These are phyloP conservation scores for Acer negundo DNA, from an alignment of 345 rosid species.

Conservation along the genomic window DNA sequence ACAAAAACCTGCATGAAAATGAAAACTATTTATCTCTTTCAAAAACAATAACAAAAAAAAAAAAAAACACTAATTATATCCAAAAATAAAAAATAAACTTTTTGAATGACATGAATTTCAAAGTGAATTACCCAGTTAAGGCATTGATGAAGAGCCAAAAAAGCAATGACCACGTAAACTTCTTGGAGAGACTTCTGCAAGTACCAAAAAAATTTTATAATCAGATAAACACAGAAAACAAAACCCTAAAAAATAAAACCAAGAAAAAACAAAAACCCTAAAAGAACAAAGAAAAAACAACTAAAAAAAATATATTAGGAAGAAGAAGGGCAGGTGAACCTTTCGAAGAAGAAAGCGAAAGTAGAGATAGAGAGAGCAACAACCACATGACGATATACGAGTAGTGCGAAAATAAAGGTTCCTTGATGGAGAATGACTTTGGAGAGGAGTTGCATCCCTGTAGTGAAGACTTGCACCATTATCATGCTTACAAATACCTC, in stretches of 20 bases:
- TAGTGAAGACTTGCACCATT: constrained; percentile 43
- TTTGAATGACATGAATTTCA: not conserved
- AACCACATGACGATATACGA: constrained; percentile 51
- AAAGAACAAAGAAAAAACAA: no score
- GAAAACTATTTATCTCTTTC: no score
- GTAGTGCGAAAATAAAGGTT: constrained; percentile 43
- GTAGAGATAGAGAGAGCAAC: constrained; percentile 51
- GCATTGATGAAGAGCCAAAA: constrained; percentile 47
- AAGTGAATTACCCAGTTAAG: constrained; percentile 38
- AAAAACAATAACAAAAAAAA: no score
- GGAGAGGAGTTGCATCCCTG: constrained; percentile 47
- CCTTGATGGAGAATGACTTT: constrained; percentile 37
- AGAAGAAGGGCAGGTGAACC: constrained; percentile 18
- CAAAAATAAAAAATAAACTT: no score
- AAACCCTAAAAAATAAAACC: not conserved
- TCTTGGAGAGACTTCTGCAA: constrained; percentile 31
- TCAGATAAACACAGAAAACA: not conserved
- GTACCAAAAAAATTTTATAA: not conserved
- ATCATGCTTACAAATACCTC: constrained; percentile 38
- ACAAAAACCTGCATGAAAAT: no score
- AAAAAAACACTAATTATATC: no score
- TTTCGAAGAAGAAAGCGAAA: constrained; percentile 45
- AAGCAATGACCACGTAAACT: constrained; percentile 32
- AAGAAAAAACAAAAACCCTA: not conserved
- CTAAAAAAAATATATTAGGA: no score